Percentiles rank a stretch among this genome's conserved stretches.
Evolutionary conservation across 1,284 basidiomycete genomes (phyloP).

Genomic region (Boletellus deceptivus): DNA sequence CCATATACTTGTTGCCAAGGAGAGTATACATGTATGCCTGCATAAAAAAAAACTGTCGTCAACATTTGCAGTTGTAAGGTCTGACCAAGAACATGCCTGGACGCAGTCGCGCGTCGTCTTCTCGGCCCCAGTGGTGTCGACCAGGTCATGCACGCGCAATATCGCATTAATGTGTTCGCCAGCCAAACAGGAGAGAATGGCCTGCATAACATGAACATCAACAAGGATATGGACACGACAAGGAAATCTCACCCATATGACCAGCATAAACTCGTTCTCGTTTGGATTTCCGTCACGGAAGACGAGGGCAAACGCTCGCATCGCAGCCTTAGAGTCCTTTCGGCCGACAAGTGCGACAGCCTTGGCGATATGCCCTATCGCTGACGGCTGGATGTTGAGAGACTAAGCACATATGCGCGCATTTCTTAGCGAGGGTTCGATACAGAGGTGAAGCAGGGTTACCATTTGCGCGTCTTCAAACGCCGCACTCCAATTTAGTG

Average conservation of each 20-base stretch:
- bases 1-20: constrained; percentile 3
- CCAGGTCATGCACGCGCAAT: constrained; percentile 3
- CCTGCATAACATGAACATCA: not conserved
- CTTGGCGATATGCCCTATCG: constrained; percentile 7
- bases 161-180: constrained; percentile 4
- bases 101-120: not conserved
- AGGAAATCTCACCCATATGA: constrained; percentile 3
- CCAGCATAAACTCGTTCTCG: constrained; percentile 4
- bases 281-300: constrained; percentile 3
- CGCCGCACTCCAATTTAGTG: constrained; percentile 4
- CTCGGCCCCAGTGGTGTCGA: not conserved
- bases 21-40: constrained; percentile 10
- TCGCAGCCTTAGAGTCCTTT: constrained; percentile 3
- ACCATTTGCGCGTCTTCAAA: constrained; percentile 6
- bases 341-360: constrained; percentile 2
- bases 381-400: not conserved
- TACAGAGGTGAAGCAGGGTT: not conserved
- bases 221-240: not conserved
- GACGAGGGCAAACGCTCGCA: constrained; percentile 6
- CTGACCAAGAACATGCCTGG: not conserved
- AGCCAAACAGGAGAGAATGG: constrained; percentile 1
- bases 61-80: not conserved
- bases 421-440: not conserved
- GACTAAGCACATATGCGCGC: not conserved
- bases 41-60: not conserved